Conservation (phyloP, 192 early-diverging fungal genomes). For the Phlyctochytrium arcticum region DNA sequence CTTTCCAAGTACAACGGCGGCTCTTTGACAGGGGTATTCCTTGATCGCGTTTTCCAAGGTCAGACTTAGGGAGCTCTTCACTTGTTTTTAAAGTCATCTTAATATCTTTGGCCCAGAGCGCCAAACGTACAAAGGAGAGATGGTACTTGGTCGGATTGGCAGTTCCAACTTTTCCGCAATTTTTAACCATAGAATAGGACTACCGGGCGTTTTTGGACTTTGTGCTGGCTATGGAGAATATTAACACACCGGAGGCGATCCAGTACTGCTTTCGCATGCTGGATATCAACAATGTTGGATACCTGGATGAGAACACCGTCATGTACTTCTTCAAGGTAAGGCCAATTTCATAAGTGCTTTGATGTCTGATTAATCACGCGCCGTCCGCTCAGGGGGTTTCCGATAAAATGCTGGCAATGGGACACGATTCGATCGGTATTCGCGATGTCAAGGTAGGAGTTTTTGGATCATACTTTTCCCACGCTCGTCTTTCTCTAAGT, state of each 20-base stretch:
- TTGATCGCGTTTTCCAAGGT: slow-evolving; percentile 52
- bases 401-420: slow-evolving; percentile 35
- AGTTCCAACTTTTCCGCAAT: not conserved
- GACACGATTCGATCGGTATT: slow-evolving; percentile 37
- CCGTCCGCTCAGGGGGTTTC: slow-evolving; percentile 29
- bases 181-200: slow-evolving; percentile 25
- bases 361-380: not conserved
- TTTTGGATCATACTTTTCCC: not conserved
- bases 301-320: slow-evolving; percentile 41
- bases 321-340: slow-evolving; percentile 44
- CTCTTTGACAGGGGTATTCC: slow-evolving; percentile 40
- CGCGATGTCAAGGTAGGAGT: slow-evolving; percentile 36
- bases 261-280: slow-evolving; percentile 42
- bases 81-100: too few relatives aligned
- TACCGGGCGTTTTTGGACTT: slow-evolving; percentile 48
- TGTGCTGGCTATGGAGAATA: slow-evolving; percentile 50
- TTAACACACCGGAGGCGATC: slow-evolving; percentile 42
- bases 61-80: not conserved
- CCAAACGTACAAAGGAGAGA: slow-evolving; percentile 40
- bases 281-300: slow-evolving; percentile 42
- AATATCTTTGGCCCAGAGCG: slow-evolving; percentile 19
- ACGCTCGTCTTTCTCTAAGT: not conserved
- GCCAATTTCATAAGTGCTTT: not conserved
- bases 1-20: slow-evolving; percentile 38
- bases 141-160: slow-evolving; percentile 16